These are phyloP conservation scores for Paraphaeosphaeria sporulosa DNA, from an alignment of 2,329 filamentous ascomycete species.

Conservation along the genomic window DNA sequence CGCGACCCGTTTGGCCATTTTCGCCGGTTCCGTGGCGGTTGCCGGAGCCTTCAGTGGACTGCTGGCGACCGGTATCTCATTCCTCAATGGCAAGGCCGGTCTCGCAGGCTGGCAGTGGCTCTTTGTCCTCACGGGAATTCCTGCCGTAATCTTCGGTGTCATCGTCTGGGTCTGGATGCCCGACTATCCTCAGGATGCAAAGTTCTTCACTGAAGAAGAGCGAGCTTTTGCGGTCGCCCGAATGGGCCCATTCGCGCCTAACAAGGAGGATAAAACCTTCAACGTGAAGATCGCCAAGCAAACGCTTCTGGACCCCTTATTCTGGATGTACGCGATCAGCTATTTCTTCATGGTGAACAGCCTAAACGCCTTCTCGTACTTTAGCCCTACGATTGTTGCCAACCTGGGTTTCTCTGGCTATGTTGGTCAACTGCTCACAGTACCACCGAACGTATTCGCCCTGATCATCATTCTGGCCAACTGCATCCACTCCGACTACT, in stretches of 20 bases:
- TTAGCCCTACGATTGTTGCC: slow-evolving; percentile 70
- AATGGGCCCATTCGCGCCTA: slow-evolving; percentile 58
- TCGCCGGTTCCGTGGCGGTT: slow-evolving; percentile 80
- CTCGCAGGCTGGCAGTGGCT: slow-evolving; percentile 46
- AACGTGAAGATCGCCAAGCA: slow-evolving; percentile 56
- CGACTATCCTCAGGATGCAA: slow-evolving; percentile 76
- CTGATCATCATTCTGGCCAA: slow-evolving; percentile 56
- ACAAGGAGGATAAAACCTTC: slow-evolving; percentile 51
- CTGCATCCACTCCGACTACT: slow-evolving; percentile 32
- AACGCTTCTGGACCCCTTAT: slow-evolving; percentile 58
- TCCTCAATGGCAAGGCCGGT: slow-evolving; percentile 66
- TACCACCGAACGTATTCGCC: slow-evolving; percentile 69
- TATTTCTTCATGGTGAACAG: slow-evolving; percentile 48
- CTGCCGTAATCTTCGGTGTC: slow-evolving; percentile 71
- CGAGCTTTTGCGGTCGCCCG: slow-evolving; percentile 74
- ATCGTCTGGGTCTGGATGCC: slow-evolving; percentile 77
- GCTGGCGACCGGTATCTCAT: slow-evolving; percentile 72
- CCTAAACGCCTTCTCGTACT: slow-evolving; percentile 55
- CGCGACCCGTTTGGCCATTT: slow-evolving; percentile 76
- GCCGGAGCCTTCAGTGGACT: slow-evolving; percentile 79
- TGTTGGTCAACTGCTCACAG: slow-evolving; percentile 70
- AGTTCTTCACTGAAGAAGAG: slow-evolving; percentile 73
- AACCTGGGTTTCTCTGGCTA: slow-evolving; percentile 64
- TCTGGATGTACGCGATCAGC: slow-evolving; percentile 60
- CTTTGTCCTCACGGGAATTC: slow-evolving; percentile 68